Base-by-base conservation (phyloP, 441 rosid species). In the Pelargonium myrrhifolium region DNA sequence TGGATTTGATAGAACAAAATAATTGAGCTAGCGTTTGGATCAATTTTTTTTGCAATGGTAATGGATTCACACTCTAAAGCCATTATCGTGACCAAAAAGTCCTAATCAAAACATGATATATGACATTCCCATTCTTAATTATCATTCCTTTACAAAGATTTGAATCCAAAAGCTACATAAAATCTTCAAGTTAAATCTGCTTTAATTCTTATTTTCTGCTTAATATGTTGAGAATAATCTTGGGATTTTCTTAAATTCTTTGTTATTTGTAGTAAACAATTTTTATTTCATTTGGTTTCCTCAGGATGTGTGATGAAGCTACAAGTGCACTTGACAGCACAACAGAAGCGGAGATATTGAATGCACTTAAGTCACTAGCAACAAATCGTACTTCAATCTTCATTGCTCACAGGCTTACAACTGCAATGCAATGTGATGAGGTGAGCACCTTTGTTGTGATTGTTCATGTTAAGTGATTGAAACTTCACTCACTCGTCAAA, bases 391-490 rank as follows among this genome's bases (percentile, higher is more conserved):
- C 99, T 65, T 89, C 98, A 51, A 77, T 95, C 73, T 95, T 95
- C 77, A 78, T 95, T 65, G 99, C 99, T 66, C 99, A 90, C 82
- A 87, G 99, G 78, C 96, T 95, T 66, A 92, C 99, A 61, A 95
- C 98, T 68, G 99, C 99, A 21, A 92, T 95, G 97, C 98, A 92
- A 68, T 92, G 96, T 69, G 98, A 95, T 79, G 91, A 92, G 98
- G 97, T 91, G 73, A 56, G 70, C 72, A 60, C 68, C 64, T 15
- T 22, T 8, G 45, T 10, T 59, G 39, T 53, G 14, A 9, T 17
- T 64, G 7, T 55, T 15, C 60, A 55, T 9, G 60, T 55, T 49
- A 17, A 15, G 60, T 7, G 26, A 2, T 18, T 7, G 21, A n/a
- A n/a, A 49, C 18, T 49, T 49, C 56, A n/a, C 26, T 49, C 56